Base-by-base conservation (phyloP, 176 grass and related monocot genomes). In the Puya raimondii region DNA sequence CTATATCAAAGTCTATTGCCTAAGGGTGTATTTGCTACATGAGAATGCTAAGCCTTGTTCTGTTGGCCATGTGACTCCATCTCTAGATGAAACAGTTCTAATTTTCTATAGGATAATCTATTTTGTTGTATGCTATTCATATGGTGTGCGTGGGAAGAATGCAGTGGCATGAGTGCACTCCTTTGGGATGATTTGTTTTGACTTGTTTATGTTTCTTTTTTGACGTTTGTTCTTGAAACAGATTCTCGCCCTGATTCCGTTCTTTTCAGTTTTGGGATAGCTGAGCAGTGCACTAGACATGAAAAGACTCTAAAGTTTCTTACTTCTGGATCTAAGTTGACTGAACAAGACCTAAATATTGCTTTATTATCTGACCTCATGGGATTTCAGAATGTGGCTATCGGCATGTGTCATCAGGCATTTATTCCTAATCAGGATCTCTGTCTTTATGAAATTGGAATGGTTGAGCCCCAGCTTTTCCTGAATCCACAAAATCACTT, bases 261-360 rank as follows among this genome's bases (percentile, higher is more conserved):
- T 70, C 84, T 65, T 64, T 86, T 99, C 58, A 80, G 89, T 72
- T 75, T 88, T 69, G 82, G 87, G 49, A 93, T 90, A 5, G 75
- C 89, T 1, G 89, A 90, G 52, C 85, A 88, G 12, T 93, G 84
- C 10, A 70, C 64, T 47, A 85, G 86, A 76, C 82, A 91, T 72
- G 81, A 92, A 63, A 84, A 88, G 68, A 90, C 93, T 18, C 56
- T 91, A 21, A 81, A 87, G 73, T 88, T 87, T 81, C 89, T 97
- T 14, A 83, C 64, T 70, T 85, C 88, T n/a, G 79, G 86, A 14
- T 80, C 81, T 2, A 76, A 82, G 12, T 48, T 78, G 57, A 68
- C 76, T 0, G 56, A 69, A 47, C 76, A 72, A 50, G 29, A 9
- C 4, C 58, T 86, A 25, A 80, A 88, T 10, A 29, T 82, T 25